Base-by-base conservation (phyloP, 2,329 filamentous ascomycete species). In the Pleomassaria siparia region DNA sequence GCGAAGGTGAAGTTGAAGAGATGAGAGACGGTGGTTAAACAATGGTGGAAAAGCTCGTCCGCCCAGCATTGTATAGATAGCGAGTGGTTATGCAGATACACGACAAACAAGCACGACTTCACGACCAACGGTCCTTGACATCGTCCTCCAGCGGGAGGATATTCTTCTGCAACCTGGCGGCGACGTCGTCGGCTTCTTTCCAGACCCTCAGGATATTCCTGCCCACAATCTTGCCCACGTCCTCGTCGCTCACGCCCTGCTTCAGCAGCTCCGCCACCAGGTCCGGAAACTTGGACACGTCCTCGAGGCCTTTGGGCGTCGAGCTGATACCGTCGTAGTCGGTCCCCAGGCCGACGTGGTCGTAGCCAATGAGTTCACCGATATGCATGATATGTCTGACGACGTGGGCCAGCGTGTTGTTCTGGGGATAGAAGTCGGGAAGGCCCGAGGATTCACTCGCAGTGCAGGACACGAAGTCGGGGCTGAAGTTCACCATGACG, bases 401-500 rank as follows among this genome's bases (percentile, higher is more conserved):
- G 1, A 95, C 88, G 49, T 90, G 87, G 20, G 78, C 77, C 21
- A 96, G 72, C 0, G 88, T 95, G 13, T 83, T 81, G 53, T 91
- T 86, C 43, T 76, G 73, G 0, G 83, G 80, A 48, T 86, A 83
- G 45, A 80, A 80, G 8, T 84, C 78, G 0, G 89, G 88, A 6
- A 94, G 61, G 13, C 37, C 87, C 33, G 82, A 73, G 3, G 80
- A 76, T 25, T 80, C 77, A 1, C 79, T 74, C 9, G 81, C 78
- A 1, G 80, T 76, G 68, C 91, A 95, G 26, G 85, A 87, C 53
- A 95, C 82, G 66, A 95, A 96, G 20, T 84, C 84, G 0, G 90
- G 88, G 7, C 80, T 75, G 62, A 95, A 94, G 67, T 95, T 96
- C 50, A 96, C 83, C 89, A 96, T 95, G 40, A 96, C 87, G 10